These are phyloP conservation scores for Phyllostachys edulis DNA, from an alignment of 176 grass and related monocot species.

Conservation along the genomic window DNA sequence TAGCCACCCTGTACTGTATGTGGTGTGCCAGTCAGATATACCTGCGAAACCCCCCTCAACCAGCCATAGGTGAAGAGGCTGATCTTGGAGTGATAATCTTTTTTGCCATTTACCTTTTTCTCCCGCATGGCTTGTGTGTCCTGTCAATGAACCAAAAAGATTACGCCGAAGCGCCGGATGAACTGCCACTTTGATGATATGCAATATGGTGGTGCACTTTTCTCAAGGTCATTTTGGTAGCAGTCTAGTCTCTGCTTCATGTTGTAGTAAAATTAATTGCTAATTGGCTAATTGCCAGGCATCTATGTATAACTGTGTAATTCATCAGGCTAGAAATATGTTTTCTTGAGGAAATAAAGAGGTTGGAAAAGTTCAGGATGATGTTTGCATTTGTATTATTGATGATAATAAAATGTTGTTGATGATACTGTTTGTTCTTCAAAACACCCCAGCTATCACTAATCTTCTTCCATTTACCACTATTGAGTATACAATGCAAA, in stretches of 20 bases:
- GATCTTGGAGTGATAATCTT: slow-evolving; percentile 93
- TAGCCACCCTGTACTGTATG: slow-evolving; percentile 67
- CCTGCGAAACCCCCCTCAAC: slow-evolving; percentile 59
- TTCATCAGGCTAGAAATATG: slow-evolving; percentile 5
- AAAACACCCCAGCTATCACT: not conserved
- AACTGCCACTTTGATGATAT: slow-evolving; percentile 49
- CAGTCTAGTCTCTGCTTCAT: not conserved
- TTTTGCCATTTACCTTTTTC: slow-evolving; percentile 74
- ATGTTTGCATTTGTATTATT: not conserved
- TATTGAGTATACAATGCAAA: not conserved
- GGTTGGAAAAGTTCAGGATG: not conserved
- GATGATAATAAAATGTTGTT: not conserved
- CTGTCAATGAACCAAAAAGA: slow-evolving; percentile 78
- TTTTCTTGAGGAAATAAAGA: slow-evolving; percentile 26
- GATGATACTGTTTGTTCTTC: not conserved
- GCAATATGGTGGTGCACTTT: not conserved
- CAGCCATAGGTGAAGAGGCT: slow-evolving; percentile 92
- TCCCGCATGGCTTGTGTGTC: slow-evolving; percentile 71
- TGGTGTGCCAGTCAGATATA: slow-evolving; percentile 94
- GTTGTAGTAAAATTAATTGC: slow-evolving; percentile 36
- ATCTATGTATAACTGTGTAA: slow-evolving; percentile 23
- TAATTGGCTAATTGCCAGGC: not conserved
- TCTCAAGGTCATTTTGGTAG: slow-evolving; percentile 2
- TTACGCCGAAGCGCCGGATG: slow-evolving; percentile 41
- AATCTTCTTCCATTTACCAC: slow-evolving; percentile 4